phyloP scores from a whole-genome alignment of 768 basidiomycete species.

The Podaxis carcinomalis region DNA sequence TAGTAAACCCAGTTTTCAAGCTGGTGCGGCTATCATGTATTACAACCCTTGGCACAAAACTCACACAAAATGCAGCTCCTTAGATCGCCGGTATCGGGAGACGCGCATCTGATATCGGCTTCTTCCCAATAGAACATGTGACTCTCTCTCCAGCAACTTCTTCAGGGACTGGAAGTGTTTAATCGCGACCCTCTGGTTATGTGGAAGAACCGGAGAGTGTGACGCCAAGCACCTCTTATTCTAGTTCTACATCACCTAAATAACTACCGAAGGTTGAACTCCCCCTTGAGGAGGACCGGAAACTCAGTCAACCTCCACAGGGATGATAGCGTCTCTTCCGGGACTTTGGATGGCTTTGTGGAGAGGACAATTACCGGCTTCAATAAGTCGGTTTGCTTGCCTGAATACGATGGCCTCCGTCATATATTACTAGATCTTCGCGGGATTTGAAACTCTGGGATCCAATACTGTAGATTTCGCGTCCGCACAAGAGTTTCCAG shows the following conservation, averaged over 20 bases:
- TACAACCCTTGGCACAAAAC: neutral
- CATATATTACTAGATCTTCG: constrained; percentile 20
- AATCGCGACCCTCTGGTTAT: neutral
- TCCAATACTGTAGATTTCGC: constrained; percentile 39
- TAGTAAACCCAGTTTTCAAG: neutral
- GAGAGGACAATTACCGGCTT: constrained; percentile 33
- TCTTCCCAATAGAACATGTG: neutral
- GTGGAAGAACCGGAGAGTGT: neutral
- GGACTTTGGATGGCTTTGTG: constrained; percentile 39
- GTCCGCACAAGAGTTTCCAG: constrained; percentile 35
- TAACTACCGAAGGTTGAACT: constrained; percentile 9
- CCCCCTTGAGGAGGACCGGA: constrained; percentile 1
- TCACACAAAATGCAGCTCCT: neutral
- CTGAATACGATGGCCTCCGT: neutral
- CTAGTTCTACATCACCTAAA: neutral
- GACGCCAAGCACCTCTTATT: neutral
- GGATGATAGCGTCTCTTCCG: constrained; percentile 30
- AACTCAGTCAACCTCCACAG: constrained; percentile 22
- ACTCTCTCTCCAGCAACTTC: neutral
- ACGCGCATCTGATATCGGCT: neutral
- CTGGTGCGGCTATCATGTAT: neutral
- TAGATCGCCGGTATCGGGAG: neutral
- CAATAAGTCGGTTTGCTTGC: constrained; percentile 28
- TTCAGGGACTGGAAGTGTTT: neutral
- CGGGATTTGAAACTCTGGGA: constrained; percentile 34